Percentiles rank a stretch among this genome's conserved stretches.
Evolutionary conservation across 305 asterid genomes (phyloP).

Genomic region (Fraxinus velutina): DNA sequence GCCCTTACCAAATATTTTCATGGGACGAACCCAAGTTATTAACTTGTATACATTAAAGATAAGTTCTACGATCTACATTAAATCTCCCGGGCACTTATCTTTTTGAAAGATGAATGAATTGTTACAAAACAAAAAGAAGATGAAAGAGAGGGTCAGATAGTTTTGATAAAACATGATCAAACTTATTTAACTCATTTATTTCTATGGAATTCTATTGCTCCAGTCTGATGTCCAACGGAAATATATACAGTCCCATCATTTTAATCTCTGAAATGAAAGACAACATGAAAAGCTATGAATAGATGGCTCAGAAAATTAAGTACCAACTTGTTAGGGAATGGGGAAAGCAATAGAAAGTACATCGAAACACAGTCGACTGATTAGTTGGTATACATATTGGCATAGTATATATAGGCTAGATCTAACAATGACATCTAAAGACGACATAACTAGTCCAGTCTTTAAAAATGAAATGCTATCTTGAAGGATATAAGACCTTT

Average conservation of each 20-base stretch:
- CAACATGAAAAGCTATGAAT: neutral
- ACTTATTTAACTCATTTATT: neutral
- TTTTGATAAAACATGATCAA: neutral
- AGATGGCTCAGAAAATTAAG: neutral
- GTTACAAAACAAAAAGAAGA: neutral
- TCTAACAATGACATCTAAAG: neutral
- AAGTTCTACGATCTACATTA: neutral
- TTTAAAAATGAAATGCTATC: neutral
- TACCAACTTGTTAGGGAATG: neutral
- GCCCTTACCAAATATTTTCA: neutral
- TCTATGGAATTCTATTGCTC: neutral
- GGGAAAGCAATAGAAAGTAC: neutral
- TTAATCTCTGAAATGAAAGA: neutral
- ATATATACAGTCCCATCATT: neutral
- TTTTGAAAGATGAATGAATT: neutral
- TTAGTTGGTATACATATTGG: neutral
- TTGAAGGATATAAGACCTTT: neutral
- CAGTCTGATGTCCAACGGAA: neutral
- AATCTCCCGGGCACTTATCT: neutral
- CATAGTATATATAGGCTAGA: neutral
- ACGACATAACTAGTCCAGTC: neutral
- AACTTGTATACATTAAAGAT: neutral
- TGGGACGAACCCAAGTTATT: neutral
- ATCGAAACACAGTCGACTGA: neutral
- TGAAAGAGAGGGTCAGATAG: neutral